These are phyloP conservation scores for Coniferiporia weirii DNA, from an alignment of 1,284 basidiomycete species.

Conservation along the genomic window DNA sequence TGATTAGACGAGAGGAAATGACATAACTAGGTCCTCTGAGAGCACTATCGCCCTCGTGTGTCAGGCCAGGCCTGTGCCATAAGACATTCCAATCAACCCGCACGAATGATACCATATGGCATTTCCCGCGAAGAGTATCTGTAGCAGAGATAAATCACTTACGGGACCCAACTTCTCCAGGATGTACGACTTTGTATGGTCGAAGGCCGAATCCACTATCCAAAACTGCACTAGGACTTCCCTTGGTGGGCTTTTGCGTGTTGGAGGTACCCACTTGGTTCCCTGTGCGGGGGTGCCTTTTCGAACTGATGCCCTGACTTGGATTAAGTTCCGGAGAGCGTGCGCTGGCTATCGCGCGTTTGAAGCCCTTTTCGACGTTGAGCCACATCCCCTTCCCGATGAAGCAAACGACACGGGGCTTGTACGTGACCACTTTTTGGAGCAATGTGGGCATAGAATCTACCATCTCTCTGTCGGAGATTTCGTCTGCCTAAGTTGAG, in stretches of 20 bases:
- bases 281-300: conserved; percentile 7
- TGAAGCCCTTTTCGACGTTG: conserved; percentile 32
- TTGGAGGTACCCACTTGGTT: conserved; percentile 1
- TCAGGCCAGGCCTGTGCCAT: too few relatives aligned
- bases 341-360: conserved; percentile 16
- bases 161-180: conserved; percentile 15
- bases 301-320: not conserved
- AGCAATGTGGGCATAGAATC: conserved; percentile 47
- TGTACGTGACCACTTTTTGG: conserved; percentile 46
- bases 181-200: conserved; percentile 43
- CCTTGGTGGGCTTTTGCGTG: not conserved
- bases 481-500: conserved; percentile 46
- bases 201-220: conserved; percentile 37
- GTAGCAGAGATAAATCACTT: not conserved
- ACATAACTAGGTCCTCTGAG: not conserved
- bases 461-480: conserved; percentile 48
- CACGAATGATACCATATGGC: not conserved
- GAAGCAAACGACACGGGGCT: conserved; percentile 52
- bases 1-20: not conserved
- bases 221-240: not conserved
- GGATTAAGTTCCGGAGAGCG: not conserved
- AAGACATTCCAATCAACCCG: too few relatives aligned
- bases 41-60: too few relatives aligned
- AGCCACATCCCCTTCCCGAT: conserved; percentile 45
- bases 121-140: not conserved